These are phyloP conservation scores for Lactarius trivialis DNA, from an alignment of 768 basidiomycete genomes.

Conservation along the genomic window DNA sequence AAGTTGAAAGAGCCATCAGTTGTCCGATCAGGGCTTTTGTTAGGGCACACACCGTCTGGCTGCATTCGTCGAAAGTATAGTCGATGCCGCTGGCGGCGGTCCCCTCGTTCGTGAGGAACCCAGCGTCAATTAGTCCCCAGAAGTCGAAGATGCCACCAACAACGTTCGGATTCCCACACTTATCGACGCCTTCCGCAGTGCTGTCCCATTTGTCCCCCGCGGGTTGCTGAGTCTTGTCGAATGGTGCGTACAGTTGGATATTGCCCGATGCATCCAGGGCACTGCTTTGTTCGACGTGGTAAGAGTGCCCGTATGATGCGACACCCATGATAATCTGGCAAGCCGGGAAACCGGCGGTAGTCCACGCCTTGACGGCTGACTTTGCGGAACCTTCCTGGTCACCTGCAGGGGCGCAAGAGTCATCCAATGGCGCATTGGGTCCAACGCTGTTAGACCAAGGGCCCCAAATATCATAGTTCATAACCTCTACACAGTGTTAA, in stretches of 20 bases:
- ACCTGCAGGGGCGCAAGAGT: conserved; percentile 54
- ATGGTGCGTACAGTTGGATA: conserved; percentile 18
- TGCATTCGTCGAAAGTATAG: conserved; percentile 37
- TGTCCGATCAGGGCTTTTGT: neutral
- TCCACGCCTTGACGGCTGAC: conserved; percentile 74
- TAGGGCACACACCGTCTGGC: conserved; percentile 27
- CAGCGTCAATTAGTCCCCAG: conserved; percentile 48
- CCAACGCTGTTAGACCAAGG: conserved; percentile 52
- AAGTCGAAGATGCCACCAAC: conserved; percentile 51
- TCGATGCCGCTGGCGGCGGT: conserved; percentile 39
- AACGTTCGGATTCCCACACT: conserved; percentile 45
- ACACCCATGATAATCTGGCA: conserved; percentile 77
- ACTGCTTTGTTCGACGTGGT: conserved; percentile 32
- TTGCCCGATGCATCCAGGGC: conserved; percentile 31
- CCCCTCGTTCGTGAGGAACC: conserved; percentile 44
- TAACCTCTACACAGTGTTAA: conserved; percentile 32
- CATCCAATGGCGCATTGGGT: conserved; percentile 79
- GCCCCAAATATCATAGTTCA: conserved; percentile 67
- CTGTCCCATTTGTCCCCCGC: conserved; percentile 44
- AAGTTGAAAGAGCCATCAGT: neutral
- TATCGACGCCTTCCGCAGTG: conserved; percentile 37
- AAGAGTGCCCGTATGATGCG: conserved; percentile 81
- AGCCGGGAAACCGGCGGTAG: conserved; percentile 69
- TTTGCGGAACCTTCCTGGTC: conserved; percentile 64
- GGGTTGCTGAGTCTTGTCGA: conserved; percentile 20